A percentile compares a stretch with the other conserved stretches of the same genome.
phyloP scores from a whole-genome alignment of 345 rosid genomes.

The Ricinus communis region DNA sequence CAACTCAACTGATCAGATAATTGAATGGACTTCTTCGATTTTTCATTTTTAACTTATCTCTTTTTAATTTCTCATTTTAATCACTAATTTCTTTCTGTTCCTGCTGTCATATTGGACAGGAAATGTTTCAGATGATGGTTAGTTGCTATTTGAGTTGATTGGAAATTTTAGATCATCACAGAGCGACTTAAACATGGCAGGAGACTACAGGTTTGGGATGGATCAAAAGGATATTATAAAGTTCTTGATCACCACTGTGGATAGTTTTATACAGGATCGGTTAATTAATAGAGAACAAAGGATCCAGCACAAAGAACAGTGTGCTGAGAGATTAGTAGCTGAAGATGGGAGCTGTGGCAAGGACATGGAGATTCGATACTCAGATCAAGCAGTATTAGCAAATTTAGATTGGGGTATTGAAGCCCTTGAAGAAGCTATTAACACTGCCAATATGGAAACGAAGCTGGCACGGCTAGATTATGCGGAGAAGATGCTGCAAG shows the following conservation, averaged over 20 bases:
- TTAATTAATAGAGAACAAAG: constrained; percentile 49
- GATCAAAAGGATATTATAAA: constrained; percentile 47
- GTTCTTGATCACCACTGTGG: constrained; percentile 38
- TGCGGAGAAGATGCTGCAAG: constrained; percentile 70
- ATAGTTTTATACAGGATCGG: constrained; percentile 45
- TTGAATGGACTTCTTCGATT: no score
- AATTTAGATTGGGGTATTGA: constrained; percentile 73
- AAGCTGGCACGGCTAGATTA: constrained; percentile 55
- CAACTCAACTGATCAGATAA: no score
- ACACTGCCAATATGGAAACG: constrained; percentile 56
- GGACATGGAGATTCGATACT: constrained; percentile 48
- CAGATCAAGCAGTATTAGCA: constrained; percentile 68
- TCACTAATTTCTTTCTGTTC: background rate
- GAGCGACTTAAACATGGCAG: constrained; percentile 33
- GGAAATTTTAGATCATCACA: background rate
- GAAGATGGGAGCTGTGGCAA: constrained; percentile 42
- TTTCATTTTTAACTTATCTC: no score
- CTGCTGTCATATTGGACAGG: background rate
- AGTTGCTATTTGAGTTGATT: background rate
- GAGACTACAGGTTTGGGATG: constrained; percentile 41
- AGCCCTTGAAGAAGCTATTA: constrained; percentile 66
- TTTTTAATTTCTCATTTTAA: background rate
- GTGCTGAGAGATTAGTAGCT: constrained; percentile 66
- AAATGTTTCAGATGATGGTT: background rate
- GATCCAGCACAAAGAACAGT: constrained; percentile 56